Evolutionary conservation across 371 early-diverging fungal species (phyloP), one percentile per base, ranked within the genome.

Genomic region (Basidiobolus meristosporus): DNA sequence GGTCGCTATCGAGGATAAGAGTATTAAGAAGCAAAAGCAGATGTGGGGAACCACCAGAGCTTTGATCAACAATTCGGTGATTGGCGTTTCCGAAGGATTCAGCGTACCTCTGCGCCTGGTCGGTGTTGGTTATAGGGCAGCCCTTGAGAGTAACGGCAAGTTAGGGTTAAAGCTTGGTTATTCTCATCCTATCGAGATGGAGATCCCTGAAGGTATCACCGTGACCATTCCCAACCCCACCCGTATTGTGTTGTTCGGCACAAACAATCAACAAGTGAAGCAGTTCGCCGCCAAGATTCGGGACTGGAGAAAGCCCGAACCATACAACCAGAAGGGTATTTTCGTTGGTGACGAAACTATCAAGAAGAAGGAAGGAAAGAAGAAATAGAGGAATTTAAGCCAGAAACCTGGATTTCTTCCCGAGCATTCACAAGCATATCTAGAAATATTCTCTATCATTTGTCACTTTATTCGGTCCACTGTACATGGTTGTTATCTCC

Each of bases 301-400:
- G 43, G 68, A 72, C 44, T 82, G 82, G 79, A 71, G 88, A 61
- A 73, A 70, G 53, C 98, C 98, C 19, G 98, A 97, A 66, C 96
- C 98, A 38, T 97, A 95, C 52, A 97, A 97, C 56, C 90, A 88
- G 54, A 97, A 97, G 75, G 98, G 98, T 48, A 86, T 95, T 42
- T 97, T 93, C 60, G 81, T 97, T 36, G 81, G 83, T 34, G 91
- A 90, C 50, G 93, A 97, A 65, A 91, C 91, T 3, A 92, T 95
- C 56, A 81, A 75, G 56, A 87, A 90, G 75, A 95, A 92, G 80
- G 82, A 77, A 39, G 81, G 78, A 53, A 90, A 90, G 68, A 88
- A 86, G 68, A 89, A 88, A 66, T 87, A 81, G 56, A 56, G n/a
- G n/a, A n/a, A n/a, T n/a, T n/a, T n/a, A n/a, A n/a, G n/a, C n/a